phyloP scores from a whole-genome alignment of 345 rosid genomes.

The Eutrema japonicum region DNA sequence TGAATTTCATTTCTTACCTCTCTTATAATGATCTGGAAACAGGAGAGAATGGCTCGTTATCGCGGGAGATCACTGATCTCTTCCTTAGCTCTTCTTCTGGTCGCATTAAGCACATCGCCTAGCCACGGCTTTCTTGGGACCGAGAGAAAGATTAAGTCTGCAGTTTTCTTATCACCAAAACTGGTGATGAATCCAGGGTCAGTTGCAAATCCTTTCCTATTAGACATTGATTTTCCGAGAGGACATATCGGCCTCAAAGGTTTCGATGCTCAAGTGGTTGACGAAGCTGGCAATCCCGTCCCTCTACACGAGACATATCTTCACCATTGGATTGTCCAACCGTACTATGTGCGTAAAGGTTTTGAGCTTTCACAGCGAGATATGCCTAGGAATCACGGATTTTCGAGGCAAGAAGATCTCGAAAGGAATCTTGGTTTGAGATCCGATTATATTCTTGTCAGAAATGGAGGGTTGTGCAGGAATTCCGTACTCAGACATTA shows the following conservation, averaged over 20 bases:
- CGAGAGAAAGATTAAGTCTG: constrained; percentile 51
- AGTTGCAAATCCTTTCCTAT: constrained; percentile 56
- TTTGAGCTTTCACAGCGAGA: constrained; percentile 22
- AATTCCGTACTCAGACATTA: constrained; percentile 48
- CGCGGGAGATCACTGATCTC: constrained; percentile 32
- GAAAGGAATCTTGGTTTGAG: constrained; percentile 19
- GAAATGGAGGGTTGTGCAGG: constrained; percentile 76
- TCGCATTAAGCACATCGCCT: constrained; percentile 31
- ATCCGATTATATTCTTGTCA: constrained; percentile 40
- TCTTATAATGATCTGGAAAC: constrained; percentile 27
- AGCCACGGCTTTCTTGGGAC: constrained; percentile 35
- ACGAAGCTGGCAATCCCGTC: constrained; percentile 64
- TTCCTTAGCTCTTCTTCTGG: constrained; percentile 38
- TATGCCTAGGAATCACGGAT: constrained; percentile 29
- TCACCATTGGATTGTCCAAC: constrained; percentile 82
- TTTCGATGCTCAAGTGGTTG: constrained; percentile 73
- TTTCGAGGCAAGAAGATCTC: constrained; percentile 28
- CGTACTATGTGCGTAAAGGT: constrained; percentile 50
- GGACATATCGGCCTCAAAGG: constrained; percentile 81
- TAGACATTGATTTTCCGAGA: constrained; percentile 70
- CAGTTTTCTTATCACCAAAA: constrained; percentile 67
- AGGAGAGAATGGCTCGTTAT: constrained; percentile 43
- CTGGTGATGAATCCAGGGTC: constrained; percentile 82
- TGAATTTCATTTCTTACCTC: background rate
- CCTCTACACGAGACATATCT: constrained; percentile 89